Evolutionary conservation across 495 filamentous ascomycete genomes (phyloP).

Genomic region (Penicillium pancosmium): DNA sequence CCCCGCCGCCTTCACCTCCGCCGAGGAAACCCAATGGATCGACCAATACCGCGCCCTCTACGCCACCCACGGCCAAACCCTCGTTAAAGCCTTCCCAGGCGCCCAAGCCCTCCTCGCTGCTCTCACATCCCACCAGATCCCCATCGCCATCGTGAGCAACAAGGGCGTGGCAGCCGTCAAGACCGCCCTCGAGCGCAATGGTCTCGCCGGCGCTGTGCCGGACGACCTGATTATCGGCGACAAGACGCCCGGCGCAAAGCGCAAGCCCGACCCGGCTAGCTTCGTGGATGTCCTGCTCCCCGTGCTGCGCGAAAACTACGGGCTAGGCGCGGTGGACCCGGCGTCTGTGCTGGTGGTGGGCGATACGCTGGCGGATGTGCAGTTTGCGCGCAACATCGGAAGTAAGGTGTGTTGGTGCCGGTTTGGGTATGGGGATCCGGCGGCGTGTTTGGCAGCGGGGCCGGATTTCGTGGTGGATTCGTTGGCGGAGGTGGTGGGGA

Average conservation of each 20-base stretch:
- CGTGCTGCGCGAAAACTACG: slow-evolving; percentile 11
- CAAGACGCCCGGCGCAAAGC: slow-evolving; percentile 21
- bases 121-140: slow-evolving; percentile 16
- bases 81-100: slow-evolving; percentile 25
- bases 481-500: slow-evolving; percentile 20
- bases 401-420: slow-evolving; percentile 27
- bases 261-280: slow-evolving; percentile 32
- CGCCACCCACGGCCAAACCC: slow-evolving; percentile 27
- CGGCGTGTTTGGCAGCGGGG: slow-evolving; percentile 14
- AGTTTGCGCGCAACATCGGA: slow-evolving; percentile 26
- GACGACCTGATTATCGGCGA: slow-evolving; percentile 31
- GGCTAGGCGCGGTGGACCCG: slow-evolving; percentile 3
- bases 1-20: slow-evolving; percentile 12
- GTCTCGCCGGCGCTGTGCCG: slow-evolving; percentile 16
- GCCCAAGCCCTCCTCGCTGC: slow-evolving; percentile 21
- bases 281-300: slow-evolving; percentile 29
- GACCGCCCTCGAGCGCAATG: slow-evolving; percentile 23
- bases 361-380: slow-evolving; percentile 28
- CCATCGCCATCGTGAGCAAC: slow-evolving; percentile 32
- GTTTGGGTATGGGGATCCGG: slow-evolving; percentile 25
- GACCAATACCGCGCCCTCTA: slow-evolving; percentile 30
- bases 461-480: slow-evolving; percentile 24
- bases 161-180: slow-evolving; percentile 29
- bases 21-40: slow-evolving; percentile 20
- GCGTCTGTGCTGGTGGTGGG: slow-evolving; percentile 25